Evolutionary conservation across 2,329 filamentous ascomycete genomes (phyloP), one percentile per base, ranked within the genome.

Genomic region (Pseudogymnoascus sp.): DNA sequence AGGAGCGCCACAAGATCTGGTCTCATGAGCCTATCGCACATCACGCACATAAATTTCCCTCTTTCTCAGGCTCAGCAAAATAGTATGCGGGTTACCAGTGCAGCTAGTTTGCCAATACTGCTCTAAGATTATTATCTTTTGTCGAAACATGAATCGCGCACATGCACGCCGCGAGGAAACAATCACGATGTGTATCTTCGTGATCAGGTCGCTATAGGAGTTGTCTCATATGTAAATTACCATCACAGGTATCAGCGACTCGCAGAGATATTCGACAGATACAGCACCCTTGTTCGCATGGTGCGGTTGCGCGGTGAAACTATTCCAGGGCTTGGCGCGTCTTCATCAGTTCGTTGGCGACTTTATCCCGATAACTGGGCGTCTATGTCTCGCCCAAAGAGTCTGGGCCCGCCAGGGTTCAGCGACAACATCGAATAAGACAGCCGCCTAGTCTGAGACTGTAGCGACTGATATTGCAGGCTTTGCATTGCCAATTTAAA

Each of bases 311-410:
- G 28, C 49, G 21, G 28, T 55, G 49, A 55, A 55, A 55, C 49
- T 55, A 55, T 55, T 35, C 5, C 28, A 35, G 49, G 49, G 49
- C 49, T 55, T 55, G 49, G 49, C 49, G 49, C 49, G n/a, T 21
- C 49, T 55, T 21, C 23, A 8, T 55, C 49, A 33, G 9, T 16
- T 55, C 49, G 49, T 55, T 55, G 49, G 28, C 49, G 49, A 33
- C 49, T 21, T 5, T 55, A 55, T 33, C 49, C 28, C 28, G 9
- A 55, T 55, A 16, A 55, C 11, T 55, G 28, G 49, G 28, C 49
- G 49, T 55, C 49, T 14, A 55, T 55, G 49, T 55, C 49, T 55
- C 49, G 49, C 16, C 49, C 49, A 21, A 35, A 18, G 33, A 14
- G 49, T 33, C 49, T 35, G 12, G 49, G 49, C 49, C n/a, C 49